Evolutionary conservation across 106 monocot genomes (phyloP).

Genomic region (Gastrodia elata): DNA sequence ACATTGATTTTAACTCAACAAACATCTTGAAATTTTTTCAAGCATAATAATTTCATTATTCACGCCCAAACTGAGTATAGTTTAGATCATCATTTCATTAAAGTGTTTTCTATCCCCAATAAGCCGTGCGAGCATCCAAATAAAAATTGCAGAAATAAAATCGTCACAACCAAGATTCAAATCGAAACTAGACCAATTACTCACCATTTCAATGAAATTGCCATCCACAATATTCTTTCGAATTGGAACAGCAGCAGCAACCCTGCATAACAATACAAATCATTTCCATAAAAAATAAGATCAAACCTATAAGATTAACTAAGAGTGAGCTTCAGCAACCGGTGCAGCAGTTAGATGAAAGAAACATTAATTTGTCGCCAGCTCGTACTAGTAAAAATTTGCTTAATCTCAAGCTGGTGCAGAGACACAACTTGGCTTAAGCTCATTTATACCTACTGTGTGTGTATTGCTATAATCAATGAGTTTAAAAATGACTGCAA

Average conservation of each 20-base stretch:
- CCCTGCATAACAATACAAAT: conserved; percentile 4
- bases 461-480: too few relatives aligned
- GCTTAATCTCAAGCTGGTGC: too few relatives aligned
- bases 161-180: background rate
- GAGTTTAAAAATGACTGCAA: background rate
- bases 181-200: background rate
- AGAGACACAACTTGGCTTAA: background rate
- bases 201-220: conserved; percentile 7
- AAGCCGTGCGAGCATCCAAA: background rate
- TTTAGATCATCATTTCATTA: background rate
- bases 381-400: too few relatives aligned
- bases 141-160: background rate
- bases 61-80: background rate
- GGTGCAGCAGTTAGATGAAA: background rate
- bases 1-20: background rate
- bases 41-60: background rate
- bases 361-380: too few relatives aligned
- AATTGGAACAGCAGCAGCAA: conserved; percentile 1
- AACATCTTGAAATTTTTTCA: background rate
- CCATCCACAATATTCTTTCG: background rate
- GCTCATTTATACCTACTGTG: too few relatives aligned
- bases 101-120: background rate
- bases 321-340: background rate
- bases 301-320: background rate
- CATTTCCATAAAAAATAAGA: background rate